Evolutionary conservation across 2,329 filamentous ascomycete species (phyloP), one percentile per base, ranked within the genome.

Genomic region (Hypocreales sp.): DNA sequence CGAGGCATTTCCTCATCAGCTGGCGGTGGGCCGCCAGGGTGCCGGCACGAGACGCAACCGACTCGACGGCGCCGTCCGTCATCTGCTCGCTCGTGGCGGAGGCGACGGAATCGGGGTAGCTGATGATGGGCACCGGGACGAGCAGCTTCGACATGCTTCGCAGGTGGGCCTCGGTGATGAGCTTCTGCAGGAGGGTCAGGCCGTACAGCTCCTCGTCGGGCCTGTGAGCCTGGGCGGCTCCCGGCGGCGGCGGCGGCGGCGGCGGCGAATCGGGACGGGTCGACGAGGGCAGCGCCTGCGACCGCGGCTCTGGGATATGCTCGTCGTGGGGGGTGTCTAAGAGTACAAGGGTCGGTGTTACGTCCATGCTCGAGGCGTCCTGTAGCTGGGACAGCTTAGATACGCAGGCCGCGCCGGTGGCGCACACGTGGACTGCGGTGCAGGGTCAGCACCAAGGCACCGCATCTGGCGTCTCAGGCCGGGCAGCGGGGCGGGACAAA

Each of bases 1-100:
- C 83, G 15, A 95, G 56, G 45, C 83, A 93, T 41, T 65, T 72
- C 39, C 75, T 68, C 33, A 86, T 61, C 29, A 67, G 50, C 22
- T 38, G 44, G 27, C 52, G 52, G 31, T 51, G 46, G 17, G 40
- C 37, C 15, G 46, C 41, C 14, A 51, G 38, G 16, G 39, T 38
- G 17, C 32, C 39, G 24, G 42, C 27, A 5, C 44, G 28, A 11
- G 32, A 50, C 15, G 35, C 15, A 7, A 37, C 37, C 12, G 39
- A 56, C 33, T 61, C 60, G 16, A 51, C 48, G 15, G 53, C 40
- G 32, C 49, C 50, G 25, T 53, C 50, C 4, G 51, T 51, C 41
- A 52, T 50, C 27, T 48, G 48, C 20, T 50, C 44, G 28, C 37
- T 44, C 16, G 38, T 32, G 7, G 42, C 36, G 14, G 38, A 25